Evolutionary conservation across 1,284 basidiomycete species (phyloP), one percentile per base, ranked within the genome.

Genomic region (Ustilago curta): DNA sequence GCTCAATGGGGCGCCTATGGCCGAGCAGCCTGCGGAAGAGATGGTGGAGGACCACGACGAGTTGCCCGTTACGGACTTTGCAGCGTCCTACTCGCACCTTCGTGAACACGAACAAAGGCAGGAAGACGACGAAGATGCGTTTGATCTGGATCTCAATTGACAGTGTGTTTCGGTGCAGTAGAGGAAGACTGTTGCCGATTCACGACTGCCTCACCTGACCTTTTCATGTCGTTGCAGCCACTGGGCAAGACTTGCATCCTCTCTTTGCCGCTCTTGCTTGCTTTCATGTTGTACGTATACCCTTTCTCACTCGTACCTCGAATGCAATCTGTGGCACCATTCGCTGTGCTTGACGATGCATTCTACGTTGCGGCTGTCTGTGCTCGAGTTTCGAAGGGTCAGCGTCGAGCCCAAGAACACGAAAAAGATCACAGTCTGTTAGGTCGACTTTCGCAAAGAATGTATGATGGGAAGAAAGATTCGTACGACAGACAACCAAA

Each of bases 71-170:
- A 43, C 48, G 3, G 70, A 73, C 37, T 69, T 65, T 52, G 51
- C 62, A n/a, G 57, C 62, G 0, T 58, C 69, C 0, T 77, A 65
- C 31, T 57, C 68, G 48, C 60, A 66, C 40, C 48, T 73, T 16
- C 52, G 69, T 23, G 54, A 76, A 43, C 51, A 62, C 59, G 64
- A 64, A 47, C 67, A 59, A 50, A 39, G 47, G 3, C 65, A 37
- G 40, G 72, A 71, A 39, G 79, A 79, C 21, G 77, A 77, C 25
- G 79, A 77, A n/a, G 77, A 80, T 52, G 79, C 75, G 2, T 79
- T 80, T 47, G 79, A 80, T 57, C 57, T 80, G 32, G 79, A 80
- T 40, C 72, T 80, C 47, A 80, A 80, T 31, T 80, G 49, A 70
- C 25, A 19, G 43, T 4, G 40, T 37, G 35, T 14, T n/a, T n/a